Evolutionary conservation across 108 stramenopile genomes (phyloP), one percentile per base, ranked within the genome.

Genomic region (Skeletonema marinoi): DNA sequence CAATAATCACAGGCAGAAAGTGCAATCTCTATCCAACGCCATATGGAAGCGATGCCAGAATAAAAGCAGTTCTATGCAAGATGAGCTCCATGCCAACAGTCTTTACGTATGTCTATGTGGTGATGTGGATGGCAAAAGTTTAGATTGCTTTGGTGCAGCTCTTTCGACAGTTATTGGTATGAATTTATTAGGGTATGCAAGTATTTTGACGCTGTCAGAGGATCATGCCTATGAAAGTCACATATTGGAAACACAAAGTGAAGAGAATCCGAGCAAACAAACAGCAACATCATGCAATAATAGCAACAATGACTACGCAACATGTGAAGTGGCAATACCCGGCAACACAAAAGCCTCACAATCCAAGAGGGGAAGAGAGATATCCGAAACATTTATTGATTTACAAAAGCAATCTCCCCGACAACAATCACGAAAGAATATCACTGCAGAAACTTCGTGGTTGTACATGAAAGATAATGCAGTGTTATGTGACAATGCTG

Each of bases 151-250:
- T 69, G 87, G 89, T 10, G 77, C 87, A 0, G 83, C 85, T 12
- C 29, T 88, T 2, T 31, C 77, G 11, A 81, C 83, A 10, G 80
- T 88, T 12, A 80, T 87, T 41, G 89, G 76, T 6, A 75, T 88
- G 68, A 76, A 83, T 51, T 35, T 86, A 4, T 61, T 79, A 6
- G 87, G 77, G 3, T 61, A 66, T 29, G 29, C 35, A 12, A 54
- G 44, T 3, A 80, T 78, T 60, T 74, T 89, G 65, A 82, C 82
- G 2, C 38, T 89, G 44, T 85, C 84, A 41, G 88, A 89, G 74
- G 88, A 89, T 81, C 88, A 89, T 78, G 87, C 87, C 30, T 90
- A 90, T 59, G 87, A 90, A 71, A 74, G 83, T 36, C 87, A 89
- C 63, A 33, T 19, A 1, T 17, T 21, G 7, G 71, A 19, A 16